Base-by-base conservation (phyloP, 129 eudicot species). In the Scalesia atractyloides region DNA sequence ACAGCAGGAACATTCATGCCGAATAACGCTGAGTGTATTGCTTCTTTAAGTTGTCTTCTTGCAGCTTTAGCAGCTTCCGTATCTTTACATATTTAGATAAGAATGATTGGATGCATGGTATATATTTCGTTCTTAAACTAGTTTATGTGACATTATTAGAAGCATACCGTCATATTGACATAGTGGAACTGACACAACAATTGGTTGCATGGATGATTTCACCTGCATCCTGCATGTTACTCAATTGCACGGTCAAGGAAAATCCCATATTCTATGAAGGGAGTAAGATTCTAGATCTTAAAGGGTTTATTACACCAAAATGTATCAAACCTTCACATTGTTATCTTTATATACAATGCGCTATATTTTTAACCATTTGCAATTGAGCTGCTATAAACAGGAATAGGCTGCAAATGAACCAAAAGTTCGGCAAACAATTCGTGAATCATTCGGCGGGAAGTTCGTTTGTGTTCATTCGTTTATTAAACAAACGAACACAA, bases 1-100 rank as follows among this genome's bases (percentile, higher is more conserved):
- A 94, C 88, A 82, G 96, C 87, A 56, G 97, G 98, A 78, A 94
- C 98, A 79, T 88, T 86, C 97, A 94, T 86, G 82, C 87, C 97
- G 78, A 87, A 94, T 52, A 94, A 77, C 30, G 90, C 86, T 7
- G 87, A 73, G 78, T 90, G 83, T 68, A 90, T 90, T 65, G 98
- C 93, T 71, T 87, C 89, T 77, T 81, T 90, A 34, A 90, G 88
- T 74, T 94, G 97, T 82, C 82, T 78, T 84, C 98, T 79, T 67
- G 98, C 87, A 52, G 91, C 85, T 86, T 73, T 90, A 66, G 96
- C 93, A 64, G 91, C 90, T 77, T 84, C 93, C 4, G 97, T 94
- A 85, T 94, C 98, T 94, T 81, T 58, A 68, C n/a, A 79, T 50
- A 58, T 18, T 58, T 53, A n/a, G 7, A 67, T 10, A 67, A 43